A percentile compares a stretch with the other conserved stretches of the same genome.
These are phyloP conservation scores for Fraxinus sp. DNA, from an alignment of 305 asterid species.

Conservation along the genomic window DNA sequence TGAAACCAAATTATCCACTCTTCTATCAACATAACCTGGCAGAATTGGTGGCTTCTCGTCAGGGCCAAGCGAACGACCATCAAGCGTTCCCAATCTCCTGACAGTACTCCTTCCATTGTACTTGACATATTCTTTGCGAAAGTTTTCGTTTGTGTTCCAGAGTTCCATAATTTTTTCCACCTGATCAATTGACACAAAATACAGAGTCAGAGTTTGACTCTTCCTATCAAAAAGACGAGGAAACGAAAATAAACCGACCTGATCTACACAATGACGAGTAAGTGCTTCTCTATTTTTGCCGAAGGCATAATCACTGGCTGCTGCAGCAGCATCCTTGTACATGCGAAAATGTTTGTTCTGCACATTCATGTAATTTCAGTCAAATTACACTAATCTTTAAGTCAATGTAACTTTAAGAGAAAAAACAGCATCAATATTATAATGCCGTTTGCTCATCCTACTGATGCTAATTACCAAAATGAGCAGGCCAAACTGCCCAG, in stretches of 20 bases:
- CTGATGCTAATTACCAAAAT: neutral
- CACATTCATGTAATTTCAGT: conserved; percentile 30
- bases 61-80: conserved; percentile 15
- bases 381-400: neutral
- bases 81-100: neutral
- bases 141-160: neutral
- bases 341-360: conserved; percentile 64
- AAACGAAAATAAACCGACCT: conserved; percentile 32
- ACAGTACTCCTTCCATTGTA: neutral
- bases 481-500: neutral
- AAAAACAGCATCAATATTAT: neutral
- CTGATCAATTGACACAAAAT: conserved; percentile 23
- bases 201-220: neutral
- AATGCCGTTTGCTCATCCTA: neutral
- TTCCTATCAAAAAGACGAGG: conserved; percentile 1
- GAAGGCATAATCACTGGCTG: conserved; percentile 49
- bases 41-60: neutral
- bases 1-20: neutral
- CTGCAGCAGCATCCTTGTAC: conserved; percentile 60
- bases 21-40: neutral
- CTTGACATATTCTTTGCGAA: neutral
- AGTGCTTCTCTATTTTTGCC: conserved; percentile 40
- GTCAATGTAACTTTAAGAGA: neutral
- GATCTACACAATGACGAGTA: conserved; percentile 40
- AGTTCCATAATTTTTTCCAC: conserved; percentile 25